Conservation (phyloP, 2,329 filamentous ascomycete species). For the Aspergillus bombycis region DNA sequence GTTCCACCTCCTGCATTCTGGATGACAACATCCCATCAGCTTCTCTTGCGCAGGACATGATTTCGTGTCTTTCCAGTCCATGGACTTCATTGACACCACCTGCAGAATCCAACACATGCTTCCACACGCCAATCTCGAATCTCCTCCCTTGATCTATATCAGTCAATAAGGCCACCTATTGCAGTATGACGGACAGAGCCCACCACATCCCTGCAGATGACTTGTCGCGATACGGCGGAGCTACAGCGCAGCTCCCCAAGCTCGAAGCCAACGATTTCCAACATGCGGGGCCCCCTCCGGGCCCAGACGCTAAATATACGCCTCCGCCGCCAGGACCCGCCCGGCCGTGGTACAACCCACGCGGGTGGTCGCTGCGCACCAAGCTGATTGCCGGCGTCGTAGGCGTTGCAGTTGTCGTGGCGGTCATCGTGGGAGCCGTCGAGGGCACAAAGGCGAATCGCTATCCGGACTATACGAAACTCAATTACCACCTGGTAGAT, state of each 20-base stretch:
- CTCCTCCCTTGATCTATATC: background rate
- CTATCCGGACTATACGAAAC: conserved; percentile 48
- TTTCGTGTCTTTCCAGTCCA: background rate
- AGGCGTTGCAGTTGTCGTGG: conserved; percentile 47
- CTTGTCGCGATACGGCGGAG: conserved; percentile 25
- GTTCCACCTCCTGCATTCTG: conserved; percentile 13
- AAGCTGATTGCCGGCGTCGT: conserved; percentile 51
- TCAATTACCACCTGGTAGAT: conserved; percentile 47
- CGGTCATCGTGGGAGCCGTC: conserved; percentile 52
- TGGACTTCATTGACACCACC: background rate
- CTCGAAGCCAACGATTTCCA: conserved; percentile 21
- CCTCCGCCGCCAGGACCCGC: conserved; percentile 9
- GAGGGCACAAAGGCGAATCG: conserved; percentile 40
- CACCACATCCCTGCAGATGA: conserved; percentile 21
- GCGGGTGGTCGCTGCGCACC: conserved; percentile 57
- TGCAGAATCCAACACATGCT: conserved; percentile 4
- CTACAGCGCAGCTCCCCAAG: conserved; percentile 23
- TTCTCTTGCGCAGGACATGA: background rate
- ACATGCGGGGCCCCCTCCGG: conserved; percentile 19
- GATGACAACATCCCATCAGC: conserved; percentile 15
- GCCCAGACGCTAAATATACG: conserved; percentile 10
- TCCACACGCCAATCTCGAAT: background rate
- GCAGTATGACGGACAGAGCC: conserved; percentile 18
- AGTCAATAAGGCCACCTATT: background rate
- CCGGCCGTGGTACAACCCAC: conserved; percentile 50